Evolutionary conservation across 169 alveolate species (phyloP).

Genomic region (Plasmodium vinckei): DNA sequence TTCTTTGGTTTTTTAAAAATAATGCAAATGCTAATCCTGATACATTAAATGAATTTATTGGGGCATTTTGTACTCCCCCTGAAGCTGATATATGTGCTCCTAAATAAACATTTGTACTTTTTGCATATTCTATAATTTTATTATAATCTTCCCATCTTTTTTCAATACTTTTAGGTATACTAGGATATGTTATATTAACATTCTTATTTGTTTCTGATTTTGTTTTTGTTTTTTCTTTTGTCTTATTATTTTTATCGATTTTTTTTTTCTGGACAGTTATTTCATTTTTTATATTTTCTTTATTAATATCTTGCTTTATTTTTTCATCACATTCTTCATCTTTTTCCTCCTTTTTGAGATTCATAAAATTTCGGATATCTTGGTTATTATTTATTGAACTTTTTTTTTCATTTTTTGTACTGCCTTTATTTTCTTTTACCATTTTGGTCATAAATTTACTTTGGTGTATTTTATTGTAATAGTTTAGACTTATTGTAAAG

Average conservation of each 20-base stretch:
- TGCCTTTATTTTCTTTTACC: too few species aligned
- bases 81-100: constrained; percentile 94
- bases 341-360: constrained; percentile 5
- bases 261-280: neutral
- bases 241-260: constrained; percentile 13
- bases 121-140: constrained; percentile 51
- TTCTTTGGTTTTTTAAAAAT: constrained; percentile 90
- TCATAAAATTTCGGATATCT: constrained; percentile 2
- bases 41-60: constrained; percentile 85
- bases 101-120: constrained; percentile 81
- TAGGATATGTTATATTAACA: constrained; percentile 26
- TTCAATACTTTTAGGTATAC: constrained; percentile 46
- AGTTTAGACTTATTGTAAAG: too few species aligned
- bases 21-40: constrained; percentile 91
- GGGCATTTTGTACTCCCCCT: constrained; percentile 91
- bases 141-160: constrained; percentile 66
- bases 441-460: too few species aligned
- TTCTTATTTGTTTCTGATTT: constrained; percentile 5
- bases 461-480: too few species aligned
- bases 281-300: constrained; percentile 3
- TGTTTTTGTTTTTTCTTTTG: neutral
- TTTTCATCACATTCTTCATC: neutral
- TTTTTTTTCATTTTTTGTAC: constrained; percentile 6
- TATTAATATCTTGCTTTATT: constrained; percentile 1
- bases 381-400: constrained; percentile 6